Conservation (phyloP, 1,284 basidiomycete species). For the Trichosporon sp. region DNA sequence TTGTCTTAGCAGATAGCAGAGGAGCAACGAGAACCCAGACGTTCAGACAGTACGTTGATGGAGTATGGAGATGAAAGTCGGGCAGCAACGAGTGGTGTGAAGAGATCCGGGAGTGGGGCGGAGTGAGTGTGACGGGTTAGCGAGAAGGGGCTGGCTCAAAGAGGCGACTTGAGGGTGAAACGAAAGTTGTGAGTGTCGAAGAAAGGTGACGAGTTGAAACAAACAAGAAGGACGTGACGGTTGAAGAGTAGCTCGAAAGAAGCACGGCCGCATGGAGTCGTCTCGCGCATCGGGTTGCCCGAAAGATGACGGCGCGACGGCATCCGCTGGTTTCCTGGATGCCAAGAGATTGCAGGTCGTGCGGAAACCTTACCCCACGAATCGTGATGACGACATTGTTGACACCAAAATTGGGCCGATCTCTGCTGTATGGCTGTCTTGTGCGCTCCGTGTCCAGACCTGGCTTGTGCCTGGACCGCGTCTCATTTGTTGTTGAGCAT, state of each 20-base stretch:
- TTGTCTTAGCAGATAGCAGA: not conserved
- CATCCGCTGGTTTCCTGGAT: not conserved
- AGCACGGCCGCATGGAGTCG: not conserved
- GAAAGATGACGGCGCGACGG: not conserved
- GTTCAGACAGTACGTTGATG: too few relatives aligned
- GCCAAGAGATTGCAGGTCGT: not conserved
- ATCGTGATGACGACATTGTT: not conserved
- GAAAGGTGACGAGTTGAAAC: not conserved
- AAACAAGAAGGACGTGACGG: not conserved
- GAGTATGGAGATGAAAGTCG: not conserved
- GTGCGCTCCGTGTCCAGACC: too few relatives aligned
- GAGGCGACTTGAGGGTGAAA: not conserved
- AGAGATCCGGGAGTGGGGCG: not conserved
- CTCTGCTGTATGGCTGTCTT: too few relatives aligned
- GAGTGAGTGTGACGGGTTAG: not conserved
- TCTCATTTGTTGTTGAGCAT: too few relatives aligned
- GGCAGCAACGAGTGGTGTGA: not conserved
- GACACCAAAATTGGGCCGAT: too few relatives aligned
- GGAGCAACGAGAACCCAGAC: too few relatives aligned
- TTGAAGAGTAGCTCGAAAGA: not conserved
- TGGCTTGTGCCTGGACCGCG: too few relatives aligned
- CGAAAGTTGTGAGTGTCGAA: not conserved
- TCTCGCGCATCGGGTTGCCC: not conserved
- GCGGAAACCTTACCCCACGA: not conserved
- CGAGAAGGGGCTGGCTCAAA: not conserved